Evolutionary conservation across 495 filamentous ascomycete species (phyloP), one percentile per base, ranked within the genome.

Genomic region (Neurospora sp.): DNA sequence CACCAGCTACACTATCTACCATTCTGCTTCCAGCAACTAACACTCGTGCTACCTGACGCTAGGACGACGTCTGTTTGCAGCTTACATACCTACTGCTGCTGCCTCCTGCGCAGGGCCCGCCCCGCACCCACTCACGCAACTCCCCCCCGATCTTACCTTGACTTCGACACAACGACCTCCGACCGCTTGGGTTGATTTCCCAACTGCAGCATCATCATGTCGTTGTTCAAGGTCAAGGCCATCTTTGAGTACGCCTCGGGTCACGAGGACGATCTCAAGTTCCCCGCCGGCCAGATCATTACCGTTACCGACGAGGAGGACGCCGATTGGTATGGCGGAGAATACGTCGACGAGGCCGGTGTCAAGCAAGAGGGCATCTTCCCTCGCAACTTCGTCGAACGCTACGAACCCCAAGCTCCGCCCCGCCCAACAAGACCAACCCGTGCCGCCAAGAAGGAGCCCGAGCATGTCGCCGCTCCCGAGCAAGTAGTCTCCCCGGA

Each of bases 311-410:
- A 91, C 35, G 89, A 91, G 81, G 96, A 98, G 78, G 96, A 97
- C 80, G 90, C 86, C 66, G 96, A 98, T 77, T 99, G 96, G 96
- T 99, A 97, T 81, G 89, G 87, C 73, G 96, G 96, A 70, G 92
- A 97, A 82, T 98, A 97, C 79, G 85, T 89, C 72, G 93, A 97
- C 80, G 88, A 86, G 69, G 76, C 82, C 42, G 95, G 94, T 9
- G 81, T 77, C 70, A 94, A 91, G 77, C 87, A 90, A 75, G 92
- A 97, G 79, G 96, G 96, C 41, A 92, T 99, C 72, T 99, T 99
- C 83, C 96, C 96, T 16, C 91, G 90, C 78, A 99, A 98, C 83
- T 99, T 99, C 77, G 96, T 99, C 71, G 95, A 99, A 82, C 90
- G 91, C 80, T 97, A 93, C 80, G 94, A 97, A 76, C 96, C 96